Evolutionary conservation across 1,139 yeast genomes (phyloP).

Genomic region (Lodderomyces jiufengensis): DNA sequence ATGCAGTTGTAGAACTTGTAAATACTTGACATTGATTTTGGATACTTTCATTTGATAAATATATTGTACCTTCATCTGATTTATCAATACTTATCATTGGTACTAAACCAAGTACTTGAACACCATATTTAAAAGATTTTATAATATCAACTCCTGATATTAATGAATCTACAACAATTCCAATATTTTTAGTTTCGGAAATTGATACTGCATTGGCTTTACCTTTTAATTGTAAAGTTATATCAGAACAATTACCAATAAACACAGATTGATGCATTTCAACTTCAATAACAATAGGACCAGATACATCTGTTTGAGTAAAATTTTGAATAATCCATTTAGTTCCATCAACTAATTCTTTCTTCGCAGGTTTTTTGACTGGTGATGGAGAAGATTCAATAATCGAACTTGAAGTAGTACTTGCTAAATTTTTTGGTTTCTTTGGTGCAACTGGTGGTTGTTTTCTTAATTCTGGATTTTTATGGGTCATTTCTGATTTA

Average conservation of each 20-base stretch:
- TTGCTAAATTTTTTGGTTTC: constrained; percentile 54
- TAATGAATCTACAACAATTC: constrained; percentile 76
- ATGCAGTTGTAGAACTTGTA: constrained; percentile 79
- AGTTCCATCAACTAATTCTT: constrained; percentile 78
- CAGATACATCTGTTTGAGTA: constrained; percentile 42
- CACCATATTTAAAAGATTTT: constrained; percentile 74
- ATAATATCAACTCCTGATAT: constrained; percentile 88
- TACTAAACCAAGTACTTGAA: constrained; percentile 76
- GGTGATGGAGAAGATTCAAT: constrained; percentile 14
- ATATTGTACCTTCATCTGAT: constrained; percentile 80
- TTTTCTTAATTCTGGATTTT: constrained; percentile 78
- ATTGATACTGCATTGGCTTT: constrained; percentile 87
- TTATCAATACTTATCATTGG: constrained; percentile 88
- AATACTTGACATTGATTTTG: constrained; percentile 63
- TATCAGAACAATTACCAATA: constrained; percentile 73
- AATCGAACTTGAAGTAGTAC: constrained; percentile 14
- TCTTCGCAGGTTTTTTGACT: constrained; percentile 59
- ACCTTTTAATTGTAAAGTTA: constrained; percentile 81
- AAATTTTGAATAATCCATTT: constrained; percentile 84
- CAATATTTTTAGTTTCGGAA: constrained; percentile 67
- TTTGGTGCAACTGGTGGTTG: constrained; percentile 64
- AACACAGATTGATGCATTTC: constrained; percentile 86
- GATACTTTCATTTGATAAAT: constrained; percentile 67
- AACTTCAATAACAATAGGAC: constrained; percentile 63
- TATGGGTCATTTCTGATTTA: constrained; percentile 90